A percentile compares a stretch with the other conserved stretches of the same genome.
Evolutionary conservation across 768 basidiomycete species (phyloP).

Genomic region (Myochromella boudieri): DNA sequence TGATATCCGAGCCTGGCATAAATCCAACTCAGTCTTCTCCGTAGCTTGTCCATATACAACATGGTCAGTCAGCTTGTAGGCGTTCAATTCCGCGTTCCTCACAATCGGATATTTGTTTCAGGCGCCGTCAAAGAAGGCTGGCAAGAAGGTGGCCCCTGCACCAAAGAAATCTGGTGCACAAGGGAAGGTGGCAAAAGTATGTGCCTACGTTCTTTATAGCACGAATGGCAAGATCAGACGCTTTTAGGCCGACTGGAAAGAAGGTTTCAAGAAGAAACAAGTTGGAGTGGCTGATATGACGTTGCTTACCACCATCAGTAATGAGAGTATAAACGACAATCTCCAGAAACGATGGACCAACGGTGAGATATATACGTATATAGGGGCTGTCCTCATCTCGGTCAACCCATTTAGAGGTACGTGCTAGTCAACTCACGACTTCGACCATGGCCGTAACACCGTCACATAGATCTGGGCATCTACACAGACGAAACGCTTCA

Average conservation of each 20-base stretch:
- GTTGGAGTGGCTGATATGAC: conserved; percentile 99
- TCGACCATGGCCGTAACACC: conserved; percentile 8
- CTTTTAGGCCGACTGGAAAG: conserved; percentile 95
- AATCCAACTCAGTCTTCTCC: neutral
- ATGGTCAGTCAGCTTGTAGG: conserved; percentile 18
- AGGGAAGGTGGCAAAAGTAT: conserved; percentile 77
- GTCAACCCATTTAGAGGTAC: conserved; percentile 96
- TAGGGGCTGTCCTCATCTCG: conserved; percentile 97
- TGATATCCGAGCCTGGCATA: neutral
- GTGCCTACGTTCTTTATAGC: conserved; percentile 3
- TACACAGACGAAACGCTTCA: conserved; percentile 89
- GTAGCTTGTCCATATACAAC: conserved; percentile 1
- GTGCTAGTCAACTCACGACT: conserved; percentile 4
- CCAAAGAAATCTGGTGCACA: conserved; percentile 61
- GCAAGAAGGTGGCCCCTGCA: conserved; percentile 71
- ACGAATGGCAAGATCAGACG: conserved; percentile 11
- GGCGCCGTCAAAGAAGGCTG: conserved; percentile 90
- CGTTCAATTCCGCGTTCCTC: neutral
- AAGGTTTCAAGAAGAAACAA: conserved; percentile 99
- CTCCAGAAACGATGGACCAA: conserved; percentile 95
- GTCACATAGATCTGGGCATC: conserved; percentile 83
- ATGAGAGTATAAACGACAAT: conserved; percentile 97
- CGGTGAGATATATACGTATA: conserved; percentile 98
- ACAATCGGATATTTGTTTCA: conserved; percentile 25
- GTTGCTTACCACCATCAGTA: conserved; percentile 91